Percentiles rank a stretch among this genome's conserved stretches.
These are phyloP conservation scores for Nicotiana paniculata DNA, from an alignment of 257 asterid genomes.

Conservation along the genomic window DNA sequence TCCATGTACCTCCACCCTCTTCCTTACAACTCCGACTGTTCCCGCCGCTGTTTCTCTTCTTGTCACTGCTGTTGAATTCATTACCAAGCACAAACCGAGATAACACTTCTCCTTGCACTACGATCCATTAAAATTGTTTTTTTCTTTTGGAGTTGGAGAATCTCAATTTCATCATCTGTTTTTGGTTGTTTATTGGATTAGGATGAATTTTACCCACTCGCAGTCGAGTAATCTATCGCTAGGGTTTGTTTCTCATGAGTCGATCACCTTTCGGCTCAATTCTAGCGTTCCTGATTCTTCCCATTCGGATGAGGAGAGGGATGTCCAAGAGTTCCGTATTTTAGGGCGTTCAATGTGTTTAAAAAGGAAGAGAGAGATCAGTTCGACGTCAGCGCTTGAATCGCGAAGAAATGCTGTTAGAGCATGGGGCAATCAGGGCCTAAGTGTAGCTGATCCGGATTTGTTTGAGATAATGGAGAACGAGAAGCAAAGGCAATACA, in stretches of 20 bases:
- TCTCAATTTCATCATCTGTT: no score
- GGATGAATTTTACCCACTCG: neutral
- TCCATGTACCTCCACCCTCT: neutral
- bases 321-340: slow-evolving; percentile 29
- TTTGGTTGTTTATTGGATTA: no score
- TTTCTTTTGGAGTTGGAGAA: no score
- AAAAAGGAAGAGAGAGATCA: slow-evolving; percentile 25
- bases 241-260: slow-evolving; percentile 11
- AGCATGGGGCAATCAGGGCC: slow-evolving; percentile 79
- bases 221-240: slow-evolving; percentile 2
- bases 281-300: neutral
- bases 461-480: slow-evolving; percentile 62
- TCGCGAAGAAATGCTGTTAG: slow-evolving; percentile 43
- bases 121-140: no score
- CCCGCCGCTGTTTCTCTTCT: no score
- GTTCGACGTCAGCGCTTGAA: slow-evolving; percentile 23
- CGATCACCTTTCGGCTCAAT: slow-evolving; percentile 13
- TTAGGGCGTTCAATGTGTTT: slow-evolving; percentile 36
- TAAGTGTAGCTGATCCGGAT: slow-evolving; percentile 67
- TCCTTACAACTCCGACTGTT: neutral
- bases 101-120: no score
- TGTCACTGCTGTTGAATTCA: no score
- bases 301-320: slow-evolving; percentile 18
- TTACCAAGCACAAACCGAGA: no score
- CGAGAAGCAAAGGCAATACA: slow-evolving; percentile 69